A percentile compares a stretch with the other conserved stretches of the same genome.
Conservation (phyloP, 345 rosid species). For the Mercurialis annua region DNA sequence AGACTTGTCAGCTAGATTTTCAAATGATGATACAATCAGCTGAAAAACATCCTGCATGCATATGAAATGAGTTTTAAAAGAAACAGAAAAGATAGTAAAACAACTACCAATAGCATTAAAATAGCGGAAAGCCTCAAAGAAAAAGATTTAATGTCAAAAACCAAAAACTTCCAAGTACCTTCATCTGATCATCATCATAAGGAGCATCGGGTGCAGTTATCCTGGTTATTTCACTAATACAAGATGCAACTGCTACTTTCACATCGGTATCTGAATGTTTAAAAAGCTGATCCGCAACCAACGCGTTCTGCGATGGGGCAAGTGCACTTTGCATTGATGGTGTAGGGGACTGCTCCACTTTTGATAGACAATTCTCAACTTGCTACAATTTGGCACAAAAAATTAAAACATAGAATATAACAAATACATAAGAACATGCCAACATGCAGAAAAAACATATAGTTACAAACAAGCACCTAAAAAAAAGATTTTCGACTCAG, state of each 20-base stretch:
- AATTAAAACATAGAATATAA: neutral
- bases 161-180: conserved; percentile 37
- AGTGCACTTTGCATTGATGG: conserved; percentile 65
- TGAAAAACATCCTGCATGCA: conserved; percentile 76
- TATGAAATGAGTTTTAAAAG: conserved; percentile 10
- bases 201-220: conserved; percentile 99
- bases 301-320: conserved; percentile 62
- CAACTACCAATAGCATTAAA: neutral
- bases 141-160: neutral
- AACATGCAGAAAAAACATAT: neutral
- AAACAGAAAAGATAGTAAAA: neutral
- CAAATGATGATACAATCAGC: conserved; percentile 86
- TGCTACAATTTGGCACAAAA: conserved; percentile 42
- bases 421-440: neutral
- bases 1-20: conserved; percentile 59
- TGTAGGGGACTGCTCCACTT: conserved; percentile 86
- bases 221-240: conserved; percentile 96
- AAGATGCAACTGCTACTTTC: conserved; percentile 84
- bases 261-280: conserved; percentile 75
- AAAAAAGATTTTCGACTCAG: neutral
- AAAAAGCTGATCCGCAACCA: conserved; percentile 60
- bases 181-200: conserved; percentile 85
- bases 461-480: neutral
- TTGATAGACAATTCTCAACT: conserved; percentile 55
- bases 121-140: too few relatives aligned